Evolutionary conservation across 768 basidiomycete genomes (phyloP), one percentile per base, ranked within the genome.

Genomic region (Pisolithus marmoratus): DNA sequence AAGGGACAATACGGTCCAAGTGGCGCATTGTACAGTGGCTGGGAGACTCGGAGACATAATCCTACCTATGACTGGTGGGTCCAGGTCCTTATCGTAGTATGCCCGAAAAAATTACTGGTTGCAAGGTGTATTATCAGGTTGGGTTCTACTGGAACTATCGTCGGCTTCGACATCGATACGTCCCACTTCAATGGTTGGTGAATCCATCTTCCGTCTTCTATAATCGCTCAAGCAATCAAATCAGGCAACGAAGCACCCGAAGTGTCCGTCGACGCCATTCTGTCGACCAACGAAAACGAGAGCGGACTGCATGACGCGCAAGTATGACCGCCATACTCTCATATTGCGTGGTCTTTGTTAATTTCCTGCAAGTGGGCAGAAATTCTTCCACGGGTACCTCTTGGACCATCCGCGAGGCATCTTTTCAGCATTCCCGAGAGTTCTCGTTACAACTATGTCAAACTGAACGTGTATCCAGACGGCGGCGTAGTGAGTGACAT

Each of bases 1-100:
- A 94, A 94, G 68, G 96, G 96, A n/a, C 91, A 94, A 59, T 99
- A 94, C 60, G 95, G 95, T 7, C 90, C 93, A 3, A 95, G 94
- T 38, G 96, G 96, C 22, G 95, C 95, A 0, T 70, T 97, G 22
- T 98, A 78, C 68, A 90, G 86, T 57, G 96, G 94, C 49, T 99
- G 96, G 96, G 96, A 99, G 67, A 80, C 78, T 24, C 74, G 93
- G 38, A 73, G 96, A 58, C 96, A 99, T 68, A 97, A 96, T 68
- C 83, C 87, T 1, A 63, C 77, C 2, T 81, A 84, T 61, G 96
- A 99, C 67, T 98, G 96, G 95, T 92, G 58, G 46, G 70, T 51
- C 46, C 12, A 15, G 8, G 43, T 48, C 17, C 38, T 17, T 34
- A 15, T 23, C 20, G 31, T 1, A 14, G n/a, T 27, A 22, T 8